A percentile compares a stretch with the other conserved stretches of the same genome.
phyloP scores from a whole-genome alignment of 352 stramenopile species.

The Globisporangium yorkense region DNA sequence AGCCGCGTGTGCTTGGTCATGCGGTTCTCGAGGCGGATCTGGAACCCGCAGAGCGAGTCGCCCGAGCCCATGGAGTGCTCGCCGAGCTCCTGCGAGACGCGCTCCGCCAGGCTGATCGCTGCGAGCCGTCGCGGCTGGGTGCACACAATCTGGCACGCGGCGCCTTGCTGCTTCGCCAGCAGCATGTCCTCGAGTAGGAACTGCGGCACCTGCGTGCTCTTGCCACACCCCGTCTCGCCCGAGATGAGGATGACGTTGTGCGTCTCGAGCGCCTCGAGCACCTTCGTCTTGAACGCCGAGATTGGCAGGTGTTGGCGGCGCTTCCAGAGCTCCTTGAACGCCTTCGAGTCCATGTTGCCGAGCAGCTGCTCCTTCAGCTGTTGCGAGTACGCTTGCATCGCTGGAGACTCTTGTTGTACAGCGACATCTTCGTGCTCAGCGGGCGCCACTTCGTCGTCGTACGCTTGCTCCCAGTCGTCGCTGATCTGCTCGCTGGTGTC shows the following conservation, averaged over 20 bases:
- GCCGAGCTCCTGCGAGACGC: constrained; percentile 92
- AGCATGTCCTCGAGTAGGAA: constrained; percentile 93
- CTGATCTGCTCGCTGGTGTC: background rate
- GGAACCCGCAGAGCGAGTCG: constrained; percentile 83
- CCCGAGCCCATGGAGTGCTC: constrained; percentile 56
- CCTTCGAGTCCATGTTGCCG: constrained; percentile 25
- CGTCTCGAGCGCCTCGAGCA: constrained; percentile 69
- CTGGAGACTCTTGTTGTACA: constrained; percentile 17
- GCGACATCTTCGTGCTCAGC: constrained; percentile 1
- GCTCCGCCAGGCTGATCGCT: constrained; percentile 92
- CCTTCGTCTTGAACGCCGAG: constrained; percentile 56
- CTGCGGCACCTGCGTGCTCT: constrained; percentile 96
- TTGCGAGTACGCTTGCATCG: constrained; percentile 21
- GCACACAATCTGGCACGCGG: constrained; percentile 92
- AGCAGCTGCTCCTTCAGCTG: constrained; percentile 33
- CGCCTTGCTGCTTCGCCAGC: constrained; percentile 40
- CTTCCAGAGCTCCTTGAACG: constrained; percentile 33
- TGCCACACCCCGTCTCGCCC: constrained; percentile 93
- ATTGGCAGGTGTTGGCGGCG: constrained; percentile 75
- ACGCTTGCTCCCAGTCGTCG: constrained; percentile 3
- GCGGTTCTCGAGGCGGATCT: constrained; percentile 92
- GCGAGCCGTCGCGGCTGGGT: constrained; percentile 95
- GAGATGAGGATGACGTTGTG: constrained; percentile 93
- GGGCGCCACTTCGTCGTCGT: background rate
- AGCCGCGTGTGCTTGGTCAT: constrained; percentile 82